These are phyloP conservation scores for Ordospora colligata DNA, from an alignment of 371 early-diverging fungal species.

Conservation along the genomic window DNA sequence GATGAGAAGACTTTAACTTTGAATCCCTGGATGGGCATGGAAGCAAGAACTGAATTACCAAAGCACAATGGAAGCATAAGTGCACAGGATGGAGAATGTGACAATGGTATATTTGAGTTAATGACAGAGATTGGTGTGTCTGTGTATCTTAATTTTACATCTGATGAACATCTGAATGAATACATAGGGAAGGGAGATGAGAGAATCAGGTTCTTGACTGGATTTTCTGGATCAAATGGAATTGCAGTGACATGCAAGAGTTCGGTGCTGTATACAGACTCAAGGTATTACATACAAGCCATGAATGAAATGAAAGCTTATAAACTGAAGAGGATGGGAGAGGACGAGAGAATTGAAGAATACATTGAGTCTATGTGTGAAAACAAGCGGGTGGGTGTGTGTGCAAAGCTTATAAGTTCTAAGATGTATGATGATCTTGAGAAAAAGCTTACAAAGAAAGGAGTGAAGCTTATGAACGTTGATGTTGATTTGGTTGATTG, in stretches of 20 bases:
- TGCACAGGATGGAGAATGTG: background rate
- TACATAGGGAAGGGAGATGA: constrained; percentile 81
- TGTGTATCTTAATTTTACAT: constrained; percentile 43
- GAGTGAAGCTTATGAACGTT: constrained; percentile 36
- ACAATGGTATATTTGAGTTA: background rate
- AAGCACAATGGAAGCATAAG: background rate
- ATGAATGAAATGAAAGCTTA: constrained; percentile 68
- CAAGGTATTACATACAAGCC: constrained; percentile 92
- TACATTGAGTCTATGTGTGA: constrained; percentile 16
- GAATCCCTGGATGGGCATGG: no score
- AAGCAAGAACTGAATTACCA: no score
- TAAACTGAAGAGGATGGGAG: constrained; percentile 64
- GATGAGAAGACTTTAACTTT: no score
- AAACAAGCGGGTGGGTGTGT: constrained; percentile 42
- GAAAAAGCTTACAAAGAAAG: constrained; percentile 15
- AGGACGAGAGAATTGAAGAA: constrained; percentile 63
- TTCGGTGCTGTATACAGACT: constrained; percentile 85
- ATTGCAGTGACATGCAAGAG: constrained; percentile 67
- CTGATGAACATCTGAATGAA: constrained; percentile 68
- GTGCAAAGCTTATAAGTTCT: constrained; percentile 48
- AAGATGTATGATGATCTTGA: constrained; percentile 63
- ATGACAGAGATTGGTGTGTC: constrained; percentile 37
- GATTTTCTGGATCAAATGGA: constrained; percentile 92
- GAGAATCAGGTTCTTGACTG: constrained; percentile 81
- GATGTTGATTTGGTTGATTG: constrained; percentile 32